These are phyloP conservation scores for Parasitella parasitica DNA, from an alignment of 371 early-diverging fungal species.

Conservation along the genomic window DNA sequence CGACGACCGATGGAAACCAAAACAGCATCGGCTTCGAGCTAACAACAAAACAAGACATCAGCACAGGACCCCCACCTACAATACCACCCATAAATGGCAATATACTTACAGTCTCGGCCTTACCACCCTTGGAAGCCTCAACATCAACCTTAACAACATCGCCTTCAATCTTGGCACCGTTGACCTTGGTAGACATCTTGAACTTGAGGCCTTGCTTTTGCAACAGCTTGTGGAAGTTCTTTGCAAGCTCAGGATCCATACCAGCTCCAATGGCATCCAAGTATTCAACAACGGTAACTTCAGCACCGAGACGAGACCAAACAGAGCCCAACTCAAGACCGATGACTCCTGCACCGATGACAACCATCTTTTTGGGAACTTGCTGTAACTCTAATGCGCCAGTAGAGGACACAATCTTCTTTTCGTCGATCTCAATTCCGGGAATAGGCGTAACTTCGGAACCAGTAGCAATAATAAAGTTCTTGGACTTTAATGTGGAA, in stretches of 20 bases:
- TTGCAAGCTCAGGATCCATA: conserved; percentile 95
- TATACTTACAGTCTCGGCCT: conserved; percentile 68
- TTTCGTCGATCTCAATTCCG: conserved; percentile 93
- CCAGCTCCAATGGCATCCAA: conserved; percentile 93
- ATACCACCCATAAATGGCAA: no score
- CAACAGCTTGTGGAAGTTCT: conserved; percentile 88
- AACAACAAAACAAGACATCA: background rate
- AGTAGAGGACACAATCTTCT: conserved; percentile 95
- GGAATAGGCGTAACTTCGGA: conserved; percentile 94
- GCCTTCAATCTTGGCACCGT: conserved; percentile 78
- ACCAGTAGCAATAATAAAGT: conserved; percentile 97
- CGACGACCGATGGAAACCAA: conserved; percentile 95
- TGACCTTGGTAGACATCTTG: conserved; percentile 96
- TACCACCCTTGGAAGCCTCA: conserved; percentile 87
- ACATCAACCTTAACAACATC: conserved; percentile 89
- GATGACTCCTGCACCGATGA: conserved; percentile 99
- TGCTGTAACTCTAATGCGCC: conserved; percentile 92
- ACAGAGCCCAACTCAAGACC: conserved; percentile 98
- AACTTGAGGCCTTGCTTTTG: conserved; percentile 97
- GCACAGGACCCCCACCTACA: no score
- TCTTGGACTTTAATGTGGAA: conserved; percentile 82
- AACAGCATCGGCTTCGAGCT: conserved; percentile 89
- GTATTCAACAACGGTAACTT: conserved; percentile 97
- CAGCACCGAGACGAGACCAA: conserved; percentile 93
- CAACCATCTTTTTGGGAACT: conserved; percentile 96